Percentiles rank a stretch among this genome's conserved stretches.
Conservation (phyloP, 2,329 filamentous ascomycete genomes). For the Colletotrichum sp. region DNA sequence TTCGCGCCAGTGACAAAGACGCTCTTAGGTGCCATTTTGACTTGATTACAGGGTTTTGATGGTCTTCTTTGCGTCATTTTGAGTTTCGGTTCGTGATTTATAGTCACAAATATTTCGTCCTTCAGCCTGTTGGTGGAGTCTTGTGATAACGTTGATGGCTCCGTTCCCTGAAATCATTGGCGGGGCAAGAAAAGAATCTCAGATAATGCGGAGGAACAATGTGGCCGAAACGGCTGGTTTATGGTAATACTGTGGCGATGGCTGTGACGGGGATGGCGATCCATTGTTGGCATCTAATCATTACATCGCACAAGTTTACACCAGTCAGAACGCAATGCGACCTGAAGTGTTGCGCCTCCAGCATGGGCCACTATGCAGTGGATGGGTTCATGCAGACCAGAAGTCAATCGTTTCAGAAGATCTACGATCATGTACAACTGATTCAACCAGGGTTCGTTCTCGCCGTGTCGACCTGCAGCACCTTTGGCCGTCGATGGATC, state of each 20-base stretch:
- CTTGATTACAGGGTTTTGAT: not conserved
- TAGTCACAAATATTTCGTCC: not conserved
- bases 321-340: not conserved
- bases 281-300: not conserved
- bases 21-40: slow-evolving; percentile 23
- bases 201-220: not conserved
- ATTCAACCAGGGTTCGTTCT: not conserved
- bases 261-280: not conserved
- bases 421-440: not conserved
- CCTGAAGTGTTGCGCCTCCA: not conserved
- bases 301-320: too few species aligned
- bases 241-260: not conserved
- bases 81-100: not conserved
- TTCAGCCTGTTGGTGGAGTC: too few species aligned
- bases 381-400: not conserved
- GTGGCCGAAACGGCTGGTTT: not conserved
- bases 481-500: not conserved
- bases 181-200: not conserved
- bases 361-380: not conserved
- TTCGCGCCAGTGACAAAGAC: slow-evolving; percentile 55
- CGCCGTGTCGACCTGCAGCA: not conserved
- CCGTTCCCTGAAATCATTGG: not conserved
- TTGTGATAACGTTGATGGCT: not conserved
- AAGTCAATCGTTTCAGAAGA: not conserved
- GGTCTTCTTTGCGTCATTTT: not conserved